A percentile compares a stretch with the other conserved stretches of the same genome.
phyloP scores from a whole-genome alignment of 2,329 filamentous ascomycete genomes.

The Dichotomopilus funicola region DNA sequence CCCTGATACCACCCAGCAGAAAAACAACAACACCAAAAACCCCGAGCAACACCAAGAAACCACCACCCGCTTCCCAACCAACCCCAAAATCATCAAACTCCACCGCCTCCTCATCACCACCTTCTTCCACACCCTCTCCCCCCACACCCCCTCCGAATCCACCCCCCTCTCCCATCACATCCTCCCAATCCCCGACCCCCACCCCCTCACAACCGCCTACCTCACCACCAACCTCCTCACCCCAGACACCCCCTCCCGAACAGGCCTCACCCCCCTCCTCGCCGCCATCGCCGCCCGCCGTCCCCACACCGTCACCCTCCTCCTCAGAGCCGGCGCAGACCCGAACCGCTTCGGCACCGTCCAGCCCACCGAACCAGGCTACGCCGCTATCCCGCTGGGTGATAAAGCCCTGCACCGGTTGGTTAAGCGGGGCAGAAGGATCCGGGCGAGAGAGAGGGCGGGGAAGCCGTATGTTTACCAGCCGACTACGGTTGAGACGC shows the following conservation, averaged over 20 bases:
- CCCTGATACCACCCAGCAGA: too few species aligned
- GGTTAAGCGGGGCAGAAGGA: too few species aligned
- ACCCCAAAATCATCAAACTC: background rate
- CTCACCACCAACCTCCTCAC: conserved; percentile 32
- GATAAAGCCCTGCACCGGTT: too few species aligned
- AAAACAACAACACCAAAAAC: too few species aligned
- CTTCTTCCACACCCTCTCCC: conserved; percentile 28
- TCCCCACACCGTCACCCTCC: conserved; percentile 29
- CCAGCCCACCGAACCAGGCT: conserved; percentile 21
- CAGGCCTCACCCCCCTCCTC: conserved; percentile 32
- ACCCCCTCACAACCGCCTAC: conserved; percentile 24
- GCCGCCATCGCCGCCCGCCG: conserved; percentile 30
- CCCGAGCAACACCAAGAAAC: too few species aligned
- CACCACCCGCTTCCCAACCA: too few species aligned
- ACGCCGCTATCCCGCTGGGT: background rate
- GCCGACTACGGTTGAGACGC: too few species aligned
- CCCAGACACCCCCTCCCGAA: conserved; percentile 29
- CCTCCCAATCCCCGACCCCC: too few species aligned
- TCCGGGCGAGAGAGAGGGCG: too few species aligned
- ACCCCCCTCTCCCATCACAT: background rate
- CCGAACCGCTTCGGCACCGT: conserved; percentile 26
- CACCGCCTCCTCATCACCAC: conserved; percentile 21
- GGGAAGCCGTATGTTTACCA: too few species aligned
- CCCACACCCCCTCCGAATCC: conserved; percentile 23
- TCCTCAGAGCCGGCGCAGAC: conserved; percentile 32